A percentile compares a stretch with the other conserved stretches of the same genome.
Evolutionary conservation across 2,329 filamentous ascomycete species (phyloP).

Genomic region (Drechslerella coelobrocha): DNA sequence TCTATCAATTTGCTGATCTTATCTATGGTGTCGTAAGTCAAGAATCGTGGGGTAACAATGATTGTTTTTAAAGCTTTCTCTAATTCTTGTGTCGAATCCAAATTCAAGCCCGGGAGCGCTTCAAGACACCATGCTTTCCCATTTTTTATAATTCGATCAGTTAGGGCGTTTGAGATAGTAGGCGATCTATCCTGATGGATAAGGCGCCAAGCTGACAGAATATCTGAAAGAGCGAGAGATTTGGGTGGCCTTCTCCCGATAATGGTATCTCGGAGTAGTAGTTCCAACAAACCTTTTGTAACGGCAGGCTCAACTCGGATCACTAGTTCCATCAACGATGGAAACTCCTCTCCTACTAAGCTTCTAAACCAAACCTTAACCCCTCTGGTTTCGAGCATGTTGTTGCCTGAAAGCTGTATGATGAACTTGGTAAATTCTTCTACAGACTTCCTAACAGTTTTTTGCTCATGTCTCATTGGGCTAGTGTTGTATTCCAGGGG

Average conservation of each 20-base stretch:
- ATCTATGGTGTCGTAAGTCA: background rate
- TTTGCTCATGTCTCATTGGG: no score
- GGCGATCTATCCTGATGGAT: background rate
- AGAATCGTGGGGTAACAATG: background rate
- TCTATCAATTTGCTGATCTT: slow-evolving; percentile 1
- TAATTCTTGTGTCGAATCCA: background rate
- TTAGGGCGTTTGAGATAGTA: background rate
- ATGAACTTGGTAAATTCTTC: no score
- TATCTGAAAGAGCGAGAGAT: background rate
- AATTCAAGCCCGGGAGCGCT: background rate
- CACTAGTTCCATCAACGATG: background rate
- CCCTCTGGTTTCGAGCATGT: background rate
- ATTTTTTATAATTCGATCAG: background rate
- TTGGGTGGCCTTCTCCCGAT: background rate
- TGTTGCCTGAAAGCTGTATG: background rate
- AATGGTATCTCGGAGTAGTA: background rate
- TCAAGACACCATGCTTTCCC: slow-evolving; percentile 7
- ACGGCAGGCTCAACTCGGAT: background rate
- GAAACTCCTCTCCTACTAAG: background rate
- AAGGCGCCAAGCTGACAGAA: background rate
- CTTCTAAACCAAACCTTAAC: background rate
- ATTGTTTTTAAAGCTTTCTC: background rate
- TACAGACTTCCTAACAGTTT: no score
- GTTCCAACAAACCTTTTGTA: background rate
- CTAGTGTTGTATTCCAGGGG: no score